Evolutionary conservation across 225 moss, liverwort and hornwort genomes (phyloP).

Genomic region (Takakia lepidozioides): DNA sequence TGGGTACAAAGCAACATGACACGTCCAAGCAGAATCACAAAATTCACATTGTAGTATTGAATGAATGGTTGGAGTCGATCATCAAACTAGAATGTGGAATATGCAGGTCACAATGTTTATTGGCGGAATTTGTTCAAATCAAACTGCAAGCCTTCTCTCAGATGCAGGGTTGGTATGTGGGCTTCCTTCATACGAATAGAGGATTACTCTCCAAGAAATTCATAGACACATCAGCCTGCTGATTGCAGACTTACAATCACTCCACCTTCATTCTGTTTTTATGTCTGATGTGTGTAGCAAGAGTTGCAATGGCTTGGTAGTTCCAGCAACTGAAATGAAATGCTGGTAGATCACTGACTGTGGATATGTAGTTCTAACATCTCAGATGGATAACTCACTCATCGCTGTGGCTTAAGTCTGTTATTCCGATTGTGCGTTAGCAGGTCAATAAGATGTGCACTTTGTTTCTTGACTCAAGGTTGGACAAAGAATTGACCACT

Average conservation of each 20-base stretch:
- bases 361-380: not conserved
- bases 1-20: too few species aligned
- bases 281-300: not conserved
- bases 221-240: not conserved
- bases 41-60: not conserved
- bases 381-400: too few species aligned
- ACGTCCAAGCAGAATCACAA: too few species aligned
- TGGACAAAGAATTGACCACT: constrained; percentile 21
- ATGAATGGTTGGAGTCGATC: not conserved
- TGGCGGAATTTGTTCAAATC: constrained; percentile 19
- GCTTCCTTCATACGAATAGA: not conserved
- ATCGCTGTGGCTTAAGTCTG: too few species aligned
- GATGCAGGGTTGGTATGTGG: constrained; percentile 26
- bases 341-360: not conserved
- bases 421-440: too few species aligned
- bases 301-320: not conserved
- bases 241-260: too few species aligned
- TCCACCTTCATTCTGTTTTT: not conserved
- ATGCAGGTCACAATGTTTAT: constrained; percentile 31
- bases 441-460: constrained; percentile 27
- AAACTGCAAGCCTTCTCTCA: constrained; percentile 15
- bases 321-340: not conserved
- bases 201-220: not conserved
- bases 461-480: constrained; percentile 12
- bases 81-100: not conserved